Evolutionary conservation across 1,139 yeast species (phyloP), one percentile per base, ranked within the genome.

Genomic region (Diutina pseudorugosa): DNA sequence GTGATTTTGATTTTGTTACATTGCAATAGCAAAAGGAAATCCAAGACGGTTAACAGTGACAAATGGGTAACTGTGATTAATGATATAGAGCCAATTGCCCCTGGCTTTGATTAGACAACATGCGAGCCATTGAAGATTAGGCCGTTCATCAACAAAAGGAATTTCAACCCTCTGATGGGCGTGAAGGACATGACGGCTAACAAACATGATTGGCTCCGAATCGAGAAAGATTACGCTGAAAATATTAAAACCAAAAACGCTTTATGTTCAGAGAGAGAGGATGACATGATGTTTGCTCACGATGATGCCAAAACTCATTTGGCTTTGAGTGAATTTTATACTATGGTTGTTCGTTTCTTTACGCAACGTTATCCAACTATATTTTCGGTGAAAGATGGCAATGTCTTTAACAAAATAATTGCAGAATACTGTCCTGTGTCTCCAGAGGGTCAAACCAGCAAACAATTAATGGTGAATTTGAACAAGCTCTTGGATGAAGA

Each of bases 401-500:
- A 44, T 21, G 59, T 70, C 3, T 51, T 54, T 48, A 71, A 72
- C 53, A 56, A 51, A n/a, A 69, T 73, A 51, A 69, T 65, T 23
- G 61, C 61, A 1, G 68, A 63, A 4, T 25, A 25, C 1, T 59
- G 71, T 25, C 75, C 75, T 1, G 53, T 51, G n/a, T 43, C 41
- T 18, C 60, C 65, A 14, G 47, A 52, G 8, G 48, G 52, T 19
- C 52, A 55, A 14, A 58, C 59, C 9, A 62, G 69, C 2, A 27
- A 50, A 21, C 56, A 62, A 12, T 60, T 73, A 36, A 56, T 69
- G 50, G 36, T 53, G 16, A 53, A 56, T 3, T 55, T 73, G 30
- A 69, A 70, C 4, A 56, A 65, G 2, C 66, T 65, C 51, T 65
- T 70, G 3, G 77, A 73, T 58, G 77, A 73, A 56, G 77, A 73